Evolutionary conservation across 2,329 filamentous ascomycete genomes (phyloP), one percentile per base, ranked within the genome.

Genomic region (Ceratocystis diversiconidia): DNA sequence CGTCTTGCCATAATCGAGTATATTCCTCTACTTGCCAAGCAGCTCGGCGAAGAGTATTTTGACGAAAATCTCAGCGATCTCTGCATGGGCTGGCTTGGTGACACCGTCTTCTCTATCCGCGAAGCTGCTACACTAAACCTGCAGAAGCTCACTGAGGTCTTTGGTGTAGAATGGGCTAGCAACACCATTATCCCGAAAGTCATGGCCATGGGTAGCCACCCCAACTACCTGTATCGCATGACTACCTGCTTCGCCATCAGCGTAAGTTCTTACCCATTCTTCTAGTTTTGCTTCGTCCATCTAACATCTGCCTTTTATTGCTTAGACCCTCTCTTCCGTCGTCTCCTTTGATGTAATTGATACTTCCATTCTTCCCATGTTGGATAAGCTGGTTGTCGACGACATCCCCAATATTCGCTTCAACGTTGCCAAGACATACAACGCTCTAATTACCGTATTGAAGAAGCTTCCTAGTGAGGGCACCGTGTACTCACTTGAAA

Each of bases 221-320:
- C 92, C 68, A 99, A 99, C 79, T 99, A 99, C 75, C 87, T 99
- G 64, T 99, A 99, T 82, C 85, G 94, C 75, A 99, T 99, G 94
- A 99, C 94, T 8, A 99, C 94, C n/a, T 97, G 92, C 79, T 99
- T 99, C 75, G 94, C 94, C 69, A 95, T 99, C 70, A 92, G 91
- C 71, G 94, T 99, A 82, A 80, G 89, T 55, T 67, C 19, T 22
- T 19, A 65, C 6, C 30, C 60, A 62, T 41, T 59, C 66, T 63
- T 43, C 15, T 69, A 71, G 55, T 71, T 46, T 63, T 48, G 7
- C 46, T 48, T 19, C 8, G 6, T 50, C 19, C 10, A 19, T 50
- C 48, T 77, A 70, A 69, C 69, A 22, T 25, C 3, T 1, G 6
- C 17, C n/a, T 28, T 57, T 25, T 57, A 5, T n/a, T 22, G 22